Evolutionary conservation across 2,329 filamentous ascomycete species (phyloP).

Genomic region (Didymella lethalis): DNA sequence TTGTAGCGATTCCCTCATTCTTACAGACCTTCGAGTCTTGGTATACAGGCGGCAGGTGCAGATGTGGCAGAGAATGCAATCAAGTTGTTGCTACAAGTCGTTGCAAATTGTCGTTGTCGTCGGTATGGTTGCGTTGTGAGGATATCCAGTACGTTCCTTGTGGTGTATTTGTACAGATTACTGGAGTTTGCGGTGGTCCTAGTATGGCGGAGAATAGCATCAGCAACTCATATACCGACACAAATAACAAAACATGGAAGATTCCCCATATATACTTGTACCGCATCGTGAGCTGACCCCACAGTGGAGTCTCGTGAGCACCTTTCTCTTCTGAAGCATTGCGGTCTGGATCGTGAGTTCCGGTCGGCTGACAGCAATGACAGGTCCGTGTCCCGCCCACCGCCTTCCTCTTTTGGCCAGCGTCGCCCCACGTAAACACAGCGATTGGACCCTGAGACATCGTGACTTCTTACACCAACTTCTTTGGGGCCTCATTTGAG

Average conservation of each 20-base stretch:
- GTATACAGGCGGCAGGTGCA: constrained; percentile 32
- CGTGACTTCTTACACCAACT: constrained; percentile 21
- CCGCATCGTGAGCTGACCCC: constrained; percentile 20
- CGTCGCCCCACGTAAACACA: constrained; percentile 23
- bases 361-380: constrained; percentile 26
- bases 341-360: constrained; percentile 41
- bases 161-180: constrained; percentile 20
- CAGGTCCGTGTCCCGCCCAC: constrained; percentile 28
- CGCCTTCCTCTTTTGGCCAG: constrained; percentile 34
- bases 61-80: constrained; percentile 35
- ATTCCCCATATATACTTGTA: constrained; percentile 21
- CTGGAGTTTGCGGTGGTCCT: constrained; percentile 5
- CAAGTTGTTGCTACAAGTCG: constrained; percentile 23
- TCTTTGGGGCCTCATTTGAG: constrained; percentile 14
- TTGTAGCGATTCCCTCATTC: constrained; percentile 40
- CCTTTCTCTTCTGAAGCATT: constrained; percentile 29
- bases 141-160: constrained; percentile 10
- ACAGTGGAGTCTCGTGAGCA: constrained; percentile 30
- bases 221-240: constrained; percentile 6
- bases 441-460: constrained; percentile 35
- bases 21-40: constrained; percentile 32
- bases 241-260: constrained; percentile 33
- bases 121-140: constrained; percentile 2
- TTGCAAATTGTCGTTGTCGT: constrained; percentile 21
- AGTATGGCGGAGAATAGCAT: background rate